Evolutionary conservation across 768 basidiomycete genomes (phyloP), one percentile per base, ranked within the genome.

Genomic region (Lyophyllum semitale): DNA sequence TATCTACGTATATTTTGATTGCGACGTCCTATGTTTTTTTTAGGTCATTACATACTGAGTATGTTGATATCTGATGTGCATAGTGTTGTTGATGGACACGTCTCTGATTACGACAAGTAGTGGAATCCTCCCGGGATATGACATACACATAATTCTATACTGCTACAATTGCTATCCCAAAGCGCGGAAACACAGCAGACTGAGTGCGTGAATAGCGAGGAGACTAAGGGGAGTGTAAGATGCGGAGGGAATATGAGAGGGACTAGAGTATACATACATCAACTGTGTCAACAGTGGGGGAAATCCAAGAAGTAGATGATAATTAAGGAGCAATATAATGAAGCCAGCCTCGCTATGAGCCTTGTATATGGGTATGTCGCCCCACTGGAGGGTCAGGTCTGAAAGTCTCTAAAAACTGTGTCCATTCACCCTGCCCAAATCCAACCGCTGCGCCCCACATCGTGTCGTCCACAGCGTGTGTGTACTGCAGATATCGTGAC

Each of bases 361-460:
- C 60, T 48, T 70, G 73, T 48, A 71, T 47, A 60, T 76, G 77
- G 45, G 47, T 18, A 18, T 76, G 73, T 48, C 66, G 61, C 33
- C 63, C 59, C 22, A 65, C 25, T 20, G 63, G 40, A 35, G 67
- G 62, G 27, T 77, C 74, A 26, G 83, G 80, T 64, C 84, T 78
- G 70, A 89, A 77, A 42, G 81, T 85, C 56, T 89, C 85, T 70
- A 91, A 70, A 54, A 80, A 76, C 51, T 77, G 76, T 3, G 74
- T 77, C 87, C 90, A 91, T 70, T 91, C 90, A 37, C 84, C 83
- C 60, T 88, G 85, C 53, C 83, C 88, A 64, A 92, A 88, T 17
- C 87, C 87, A 47, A 85, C 80, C 33, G 85, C 81, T 15, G 88
- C 80, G 40, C 88, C 88, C 89, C 89, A 92, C 77, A 90, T 85